Percentiles rank a stretch among this genome's conserved stretches.
Evolutionary conservation across 495 filamentous ascomycete species (phyloP).

Genomic region (Penicillium canariense): DNA sequence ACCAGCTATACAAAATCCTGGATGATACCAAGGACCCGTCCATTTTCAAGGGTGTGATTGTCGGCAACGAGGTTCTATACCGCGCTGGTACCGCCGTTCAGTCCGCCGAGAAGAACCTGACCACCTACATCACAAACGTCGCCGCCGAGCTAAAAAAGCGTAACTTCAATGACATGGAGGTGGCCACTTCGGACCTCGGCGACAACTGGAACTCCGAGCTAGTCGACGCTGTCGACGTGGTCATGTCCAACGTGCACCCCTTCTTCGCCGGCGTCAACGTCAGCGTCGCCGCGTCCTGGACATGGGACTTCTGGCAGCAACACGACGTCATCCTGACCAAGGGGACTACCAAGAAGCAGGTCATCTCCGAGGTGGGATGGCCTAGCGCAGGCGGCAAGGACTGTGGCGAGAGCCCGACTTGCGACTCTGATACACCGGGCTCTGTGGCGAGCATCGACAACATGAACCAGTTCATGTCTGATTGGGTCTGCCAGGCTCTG

Average conservation of each 20-base stretch:
- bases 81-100: conserved; percentile 51
- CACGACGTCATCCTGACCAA: conserved; percentile 60
- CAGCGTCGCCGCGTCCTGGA: conserved; percentile 74
- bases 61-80: conserved; percentile 94
- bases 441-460: conserved; percentile 76
- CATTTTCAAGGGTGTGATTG: conserved; percentile 78
- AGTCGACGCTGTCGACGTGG: conserved; percentile 67
- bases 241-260: conserved; percentile 97
- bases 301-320: conserved; percentile 71
- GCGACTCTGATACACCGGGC: conserved; percentile 52
- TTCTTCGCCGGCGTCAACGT: conserved; percentile 85
- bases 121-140: conserved; percentile 63
- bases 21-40: conserved; percentile 60
- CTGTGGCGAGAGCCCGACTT: conserved; percentile 59
- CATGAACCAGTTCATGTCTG: conserved; percentile 83
- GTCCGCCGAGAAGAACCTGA: conserved; percentile 64
- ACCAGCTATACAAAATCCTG: conserved; percentile 77
- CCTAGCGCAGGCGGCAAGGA: conserved; percentile 79
- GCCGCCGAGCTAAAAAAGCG: conserved; percentile 64
- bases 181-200: conserved; percentile 90
- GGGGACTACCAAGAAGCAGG: conserved; percentile 56
- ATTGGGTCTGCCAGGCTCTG: conserved; percentile 80
- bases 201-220: conserved; percentile 77
- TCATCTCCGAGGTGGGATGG: conserved; percentile 94
- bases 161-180: conserved; percentile 59